Percentiles rank a stretch among this genome's conserved stretches.
phyloP scores from a whole-genome alignment of 2,329 filamentous ascomycete genomes.

The Macrophomina phaseolina region DNA sequence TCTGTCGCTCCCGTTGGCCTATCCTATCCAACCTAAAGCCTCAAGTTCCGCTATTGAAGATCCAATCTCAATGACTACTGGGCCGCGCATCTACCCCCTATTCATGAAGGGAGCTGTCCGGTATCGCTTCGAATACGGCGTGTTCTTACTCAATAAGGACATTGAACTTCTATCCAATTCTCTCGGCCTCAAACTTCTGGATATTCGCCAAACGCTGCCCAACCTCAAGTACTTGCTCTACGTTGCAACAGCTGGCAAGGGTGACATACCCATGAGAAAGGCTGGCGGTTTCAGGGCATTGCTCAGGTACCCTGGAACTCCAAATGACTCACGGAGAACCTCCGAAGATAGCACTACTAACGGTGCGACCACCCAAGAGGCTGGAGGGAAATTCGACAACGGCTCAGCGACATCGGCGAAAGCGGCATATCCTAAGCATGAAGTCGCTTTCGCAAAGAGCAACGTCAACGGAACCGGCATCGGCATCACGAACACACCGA shows the following conservation, averaged over 20 bases:
- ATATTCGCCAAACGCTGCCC: slow-evolving; percentile 88
- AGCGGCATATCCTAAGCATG: slow-evolving; percentile 2
- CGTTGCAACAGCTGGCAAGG: slow-evolving; percentile 80
- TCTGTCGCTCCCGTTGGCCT: slow-evolving; percentile 77
- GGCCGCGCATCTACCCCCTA: slow-evolving; percentile 70
- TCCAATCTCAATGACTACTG: slow-evolving; percentile 61
- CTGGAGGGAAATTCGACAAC: slow-evolving; percentile 17
- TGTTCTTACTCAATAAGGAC: slow-evolving; percentile 96
- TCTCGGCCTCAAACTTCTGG: slow-evolving; percentile 79
- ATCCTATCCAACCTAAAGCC: slow-evolving; percentile 73
- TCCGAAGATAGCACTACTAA: slow-evolving; percentile 25
- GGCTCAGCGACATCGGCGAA: not conserved
- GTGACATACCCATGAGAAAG: slow-evolving; percentile 58
- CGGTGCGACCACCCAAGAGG: slow-evolving; percentile 10
- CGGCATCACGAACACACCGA: slow-evolving; percentile 19
- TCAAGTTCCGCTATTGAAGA: slow-evolving; percentile 80
- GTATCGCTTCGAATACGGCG: slow-evolving; percentile 94
- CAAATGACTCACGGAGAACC: slow-evolving; percentile 10
- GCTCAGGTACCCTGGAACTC: slow-evolving; percentile 27
- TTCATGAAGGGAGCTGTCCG: slow-evolving; percentile 73
- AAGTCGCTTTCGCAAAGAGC: not conserved
- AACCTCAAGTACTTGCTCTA: slow-evolving; percentile 94
- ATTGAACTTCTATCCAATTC: slow-evolving; percentile 72
- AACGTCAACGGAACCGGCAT: not conserved
- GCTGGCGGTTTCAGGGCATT: slow-evolving; percentile 44